A percentile compares a stretch with the other conserved stretches of the same genome.
Conservation (phyloP, 129 eudicot genomes). For the Flaveria robusta region DNA sequence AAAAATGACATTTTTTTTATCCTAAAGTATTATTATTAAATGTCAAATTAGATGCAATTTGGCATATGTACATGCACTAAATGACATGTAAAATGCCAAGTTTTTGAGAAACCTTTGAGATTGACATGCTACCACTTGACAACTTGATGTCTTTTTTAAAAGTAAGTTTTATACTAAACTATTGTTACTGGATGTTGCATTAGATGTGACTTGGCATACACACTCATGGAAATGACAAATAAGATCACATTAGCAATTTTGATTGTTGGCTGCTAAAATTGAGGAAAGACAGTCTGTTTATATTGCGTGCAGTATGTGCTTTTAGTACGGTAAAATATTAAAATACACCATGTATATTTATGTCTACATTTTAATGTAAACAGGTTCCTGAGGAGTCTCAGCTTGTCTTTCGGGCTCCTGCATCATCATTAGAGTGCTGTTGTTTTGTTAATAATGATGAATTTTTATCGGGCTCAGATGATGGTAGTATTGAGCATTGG, state of each 20-base stretch:
- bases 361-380: constrained; percentile 7
- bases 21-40: too few species aligned
- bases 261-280: not conserved
- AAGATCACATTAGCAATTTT: not conserved
- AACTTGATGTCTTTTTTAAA: not conserved
- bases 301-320: not conserved
- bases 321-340: not conserved
- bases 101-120: too few species aligned
- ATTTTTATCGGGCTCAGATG: constrained; percentile 94
- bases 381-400: constrained; percentile 96
- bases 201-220: not conserved
- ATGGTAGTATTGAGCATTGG: constrained; percentile 96
- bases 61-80: too few species aligned
- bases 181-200: not conserved
- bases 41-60: too few species aligned
- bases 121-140: not conserved
- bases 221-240: not conserved
- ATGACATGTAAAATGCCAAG: not conserved
- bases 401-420: constrained; percentile 78
- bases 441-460: constrained; percentile 86
- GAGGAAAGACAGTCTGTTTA: not conserved
- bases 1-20: not conserved
- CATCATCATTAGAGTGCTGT: constrained; percentile 82
- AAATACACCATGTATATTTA: not conserved
- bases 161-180: too few species aligned